Evolutionary conservation across 148 eudicot species (phyloP), one percentile per base, ranked within the genome.

Genomic region (Persicaria maculosa): DNA sequence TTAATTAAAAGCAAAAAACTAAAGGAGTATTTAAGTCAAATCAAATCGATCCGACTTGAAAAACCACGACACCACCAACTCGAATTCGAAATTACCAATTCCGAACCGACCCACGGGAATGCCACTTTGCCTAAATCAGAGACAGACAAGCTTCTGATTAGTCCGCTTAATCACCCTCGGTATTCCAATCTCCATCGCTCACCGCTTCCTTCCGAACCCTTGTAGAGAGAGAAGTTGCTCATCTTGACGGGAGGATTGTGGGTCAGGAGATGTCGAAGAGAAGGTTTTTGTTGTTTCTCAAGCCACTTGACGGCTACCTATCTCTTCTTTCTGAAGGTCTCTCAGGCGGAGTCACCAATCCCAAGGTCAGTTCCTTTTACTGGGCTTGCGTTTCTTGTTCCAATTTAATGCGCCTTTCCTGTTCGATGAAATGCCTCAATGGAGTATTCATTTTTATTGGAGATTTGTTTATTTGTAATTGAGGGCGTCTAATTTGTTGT

Each of bases 211-310:
- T 31, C 40, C 40, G 2, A 31, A 31, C 40, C 40, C 40, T 31
- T 31, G 40, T 2, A 31, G 40, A 31, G 40, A 31, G 40, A 31
- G 40, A 31, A 31, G 2, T 25, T 10, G n/a, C 68, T 65, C 70
- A 40, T 14, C 19, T 11, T 11, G 70, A 62, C 19, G 46, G 47
- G 15, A 40, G 70, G 70, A 40, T 65, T 43, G 46, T 65, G 54
- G 50, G 68, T 43, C 22, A 45, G 72, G 72, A 54, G 44, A 92
- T 93, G 98, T 90, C 82, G 46, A 80, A 85, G 57, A 84, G 83
- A 77, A 81, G 91, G 47, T 77, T 93, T 70, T 72, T 91, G 76
- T 71, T 93, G 84, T 84, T 93, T 72, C 81, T 91, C 54, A 93
- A 93, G 88, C 92, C 97, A 15, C 76, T 88, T 6, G 88, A 87